Evolutionary conservation across 2,329 filamentous ascomycete genomes (phyloP).

Genomic region (Pseudogymnoascus verrucosus): DNA sequence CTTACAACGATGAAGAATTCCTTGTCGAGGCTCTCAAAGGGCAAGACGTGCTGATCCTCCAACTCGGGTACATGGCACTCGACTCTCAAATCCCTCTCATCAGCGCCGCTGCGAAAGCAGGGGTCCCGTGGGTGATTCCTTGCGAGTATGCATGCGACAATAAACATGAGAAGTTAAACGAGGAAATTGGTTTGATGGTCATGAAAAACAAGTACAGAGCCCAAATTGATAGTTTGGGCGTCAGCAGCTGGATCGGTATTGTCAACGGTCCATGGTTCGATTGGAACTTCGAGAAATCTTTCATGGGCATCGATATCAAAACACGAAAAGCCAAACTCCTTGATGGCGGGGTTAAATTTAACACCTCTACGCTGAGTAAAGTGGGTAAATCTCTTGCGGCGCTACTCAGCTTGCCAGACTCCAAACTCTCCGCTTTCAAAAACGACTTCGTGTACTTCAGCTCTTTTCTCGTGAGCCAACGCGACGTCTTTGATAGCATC

Average conservation of each 20-base stretch:
- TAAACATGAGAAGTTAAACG: conserved; percentile 23
- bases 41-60: conserved; percentile 38
- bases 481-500: conserved; percentile 35
- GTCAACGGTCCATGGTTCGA: conserved; percentile 46
- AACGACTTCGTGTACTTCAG: conserved; percentile 35
- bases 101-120: conserved; percentile 42
- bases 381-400: conserved; percentile 46
- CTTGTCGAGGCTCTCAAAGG: conserved; percentile 32
- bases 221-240: conserved; percentile 33
- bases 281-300: conserved; percentile 34
- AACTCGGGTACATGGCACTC: conserved; percentile 12
- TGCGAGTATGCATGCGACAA: conserved; percentile 36
- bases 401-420: conserved; percentile 34
- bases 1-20: conserved; percentile 39
- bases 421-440: conserved; percentile 31
- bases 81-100: conserved; percentile 36
- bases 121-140: conserved; percentile 44
- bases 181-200: conserved; percentile 25
- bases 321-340: conserved; percentile 36
- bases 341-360: conserved; percentile 42
- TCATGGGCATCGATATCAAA: conserved; percentile 42
- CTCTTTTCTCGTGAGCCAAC: conserved; percentile 39
- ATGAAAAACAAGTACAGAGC: conserved; percentile 19
- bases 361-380: conserved; percentile 40
- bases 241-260: conserved; percentile 32